Percentiles rank a stretch among this genome's conserved stretches.
These are phyloP conservation scores for Xylaria hypoxylon DNA, from an alignment of 2,329 filamentous ascomycete genomes.

Conservation along the genomic window DNA sequence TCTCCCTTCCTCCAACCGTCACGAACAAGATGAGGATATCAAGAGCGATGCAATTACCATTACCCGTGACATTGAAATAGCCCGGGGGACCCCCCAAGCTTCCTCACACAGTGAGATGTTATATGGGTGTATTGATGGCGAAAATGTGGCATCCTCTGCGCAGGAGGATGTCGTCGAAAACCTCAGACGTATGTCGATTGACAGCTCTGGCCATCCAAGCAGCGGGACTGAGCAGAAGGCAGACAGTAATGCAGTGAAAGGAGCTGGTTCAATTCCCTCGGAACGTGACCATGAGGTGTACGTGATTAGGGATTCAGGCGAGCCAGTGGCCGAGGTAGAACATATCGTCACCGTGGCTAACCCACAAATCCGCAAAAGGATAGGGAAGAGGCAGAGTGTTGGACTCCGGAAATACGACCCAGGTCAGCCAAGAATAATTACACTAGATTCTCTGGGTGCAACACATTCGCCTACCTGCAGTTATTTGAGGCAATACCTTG, in stretches of 20 bases:
- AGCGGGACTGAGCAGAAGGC: slow-evolving; percentile 41
- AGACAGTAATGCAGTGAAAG: slow-evolving; percentile 29
- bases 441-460: slow-evolving; percentile 84
- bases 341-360: slow-evolving; percentile 22
- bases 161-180: slow-evolving; percentile 41
- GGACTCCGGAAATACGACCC: slow-evolving; percentile 58
- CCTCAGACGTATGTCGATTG: slow-evolving; percentile 49
- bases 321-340: slow-evolving; percentile 33
- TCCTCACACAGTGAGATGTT: background rate
- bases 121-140: background rate
- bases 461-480: slow-evolving; percentile 72
- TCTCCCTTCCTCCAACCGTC: slow-evolving; percentile 48
- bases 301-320: slow-evolving; percentile 34
- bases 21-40: slow-evolving; percentile 4
- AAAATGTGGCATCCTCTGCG: background rate
- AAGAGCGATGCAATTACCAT: slow-evolving; percentile 32
- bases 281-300: slow-evolving; percentile 29
- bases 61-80: slow-evolving; percentile 23
- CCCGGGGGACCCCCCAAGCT: background rate
- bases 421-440: slow-evolving; percentile 78
- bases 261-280: slow-evolving; percentile 17
- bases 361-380: slow-evolving; percentile 47
- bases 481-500: slow-evolving; percentile 80
- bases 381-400: slow-evolving; percentile 51
- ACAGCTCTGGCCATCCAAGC: slow-evolving; percentile 33